Percentiles rank a stretch among this genome's conserved stretches.
Conservation (phyloP, 2,329 filamentous ascomycete genomes). For the Paraconiothyrium sp. region DNA sequence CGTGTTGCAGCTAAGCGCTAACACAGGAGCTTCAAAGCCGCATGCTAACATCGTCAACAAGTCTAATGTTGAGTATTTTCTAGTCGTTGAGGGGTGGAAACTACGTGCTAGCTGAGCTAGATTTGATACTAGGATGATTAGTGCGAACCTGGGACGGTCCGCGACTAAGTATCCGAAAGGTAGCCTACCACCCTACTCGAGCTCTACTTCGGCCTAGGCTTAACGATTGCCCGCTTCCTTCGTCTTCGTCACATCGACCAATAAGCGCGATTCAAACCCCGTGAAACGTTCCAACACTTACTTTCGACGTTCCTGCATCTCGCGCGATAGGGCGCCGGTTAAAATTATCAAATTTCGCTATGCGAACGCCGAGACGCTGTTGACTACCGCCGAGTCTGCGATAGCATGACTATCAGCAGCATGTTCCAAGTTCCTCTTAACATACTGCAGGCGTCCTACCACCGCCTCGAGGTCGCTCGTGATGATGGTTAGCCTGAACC, state of each 20-base stretch:
- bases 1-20: neutral
- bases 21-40: neutral
- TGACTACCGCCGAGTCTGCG: neutral
- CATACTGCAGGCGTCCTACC: neutral
- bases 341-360: neutral
- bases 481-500: neutral
- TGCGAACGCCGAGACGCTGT: slow-evolving; percentile 1
- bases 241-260: neutral
- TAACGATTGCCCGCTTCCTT: slow-evolving; percentile 25
- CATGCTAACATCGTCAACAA: neutral
- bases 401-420: neutral
- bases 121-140: slow-evolving; percentile 17
- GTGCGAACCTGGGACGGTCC: slow-evolving; percentile 1
- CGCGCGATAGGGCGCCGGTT: neutral
- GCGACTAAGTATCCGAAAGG: slow-evolving; percentile 3
- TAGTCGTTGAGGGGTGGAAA: no score
- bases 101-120: neutral
- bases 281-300: slow-evolving; percentile 1
- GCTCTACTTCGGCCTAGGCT: slow-evolving; percentile 8
- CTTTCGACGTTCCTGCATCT: slow-evolving; percentile 1
- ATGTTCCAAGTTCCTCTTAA: neutral
- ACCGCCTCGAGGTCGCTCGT: neutral
- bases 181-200: slow-evolving; percentile 10
- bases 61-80: neutral
- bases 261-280: neutral